Evolutionary conservation across 805 yeast genomes (phyloP).

Genomic region (Dipodascopsis uninucleata): DNA sequence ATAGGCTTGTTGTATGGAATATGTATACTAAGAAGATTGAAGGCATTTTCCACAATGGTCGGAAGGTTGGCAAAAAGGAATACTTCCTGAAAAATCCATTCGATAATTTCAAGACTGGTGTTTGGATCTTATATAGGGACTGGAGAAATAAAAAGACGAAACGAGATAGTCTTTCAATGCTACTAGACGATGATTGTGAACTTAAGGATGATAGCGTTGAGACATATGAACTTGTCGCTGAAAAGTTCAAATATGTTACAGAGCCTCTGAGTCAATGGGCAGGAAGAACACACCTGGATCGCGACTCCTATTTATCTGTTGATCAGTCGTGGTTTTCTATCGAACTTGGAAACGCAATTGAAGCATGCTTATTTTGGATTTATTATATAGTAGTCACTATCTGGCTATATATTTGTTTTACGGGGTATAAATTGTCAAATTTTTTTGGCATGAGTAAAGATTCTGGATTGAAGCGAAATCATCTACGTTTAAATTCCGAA

Average conservation of each 20-base stretch:
- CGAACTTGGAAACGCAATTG: background rate
- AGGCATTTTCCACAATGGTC: constrained; percentile 16
- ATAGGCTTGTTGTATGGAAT: constrained; percentile 14
- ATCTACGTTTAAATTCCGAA: too few relatives aligned
- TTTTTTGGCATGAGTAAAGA: too few relatives aligned
- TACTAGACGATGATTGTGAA: constrained; percentile 1
- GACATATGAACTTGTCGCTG: constrained; percentile 10
- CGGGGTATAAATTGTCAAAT: background rate
- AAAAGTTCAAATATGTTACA: constrained; percentile 7
- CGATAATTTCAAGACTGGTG: constrained; percentile 7
- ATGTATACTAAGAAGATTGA: constrained; percentile 11
- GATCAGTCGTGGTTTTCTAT: background rate
- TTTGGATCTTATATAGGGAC: constrained; percentile 17
- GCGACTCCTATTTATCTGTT: background rate
- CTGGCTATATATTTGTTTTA: constrained; percentile 1
- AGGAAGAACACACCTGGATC: background rate
- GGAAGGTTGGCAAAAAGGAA: constrained; percentile 9
- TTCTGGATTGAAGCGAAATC: too few relatives aligned
- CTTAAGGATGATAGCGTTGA: constrained; percentile 1
- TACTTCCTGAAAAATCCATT: constrained; percentile 6
- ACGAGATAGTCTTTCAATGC: background rate
- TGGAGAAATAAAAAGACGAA: constrained; percentile 2
- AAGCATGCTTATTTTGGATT: constrained; percentile 2
- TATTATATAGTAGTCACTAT: background rate
- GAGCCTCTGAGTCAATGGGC: constrained; percentile 5